Conservation (phyloP, 441 rosid genomes). For the Rhodomyrtus psidioides region DNA sequence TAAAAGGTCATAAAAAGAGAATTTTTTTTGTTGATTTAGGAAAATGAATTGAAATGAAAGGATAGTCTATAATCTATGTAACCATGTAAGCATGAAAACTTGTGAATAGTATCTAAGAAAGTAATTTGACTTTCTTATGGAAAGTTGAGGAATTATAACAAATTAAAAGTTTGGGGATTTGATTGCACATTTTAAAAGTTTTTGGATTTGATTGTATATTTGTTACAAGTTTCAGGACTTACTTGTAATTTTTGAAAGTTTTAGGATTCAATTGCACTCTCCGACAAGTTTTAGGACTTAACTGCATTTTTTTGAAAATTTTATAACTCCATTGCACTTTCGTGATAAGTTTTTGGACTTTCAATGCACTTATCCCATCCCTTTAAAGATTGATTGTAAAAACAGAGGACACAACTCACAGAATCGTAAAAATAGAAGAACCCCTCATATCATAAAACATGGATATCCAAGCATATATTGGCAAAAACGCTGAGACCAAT, state of each 20-base stretch:
- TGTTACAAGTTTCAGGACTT: too few relatives aligned
- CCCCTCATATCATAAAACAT: not conserved
- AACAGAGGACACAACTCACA: not conserved
- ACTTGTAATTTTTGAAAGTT: too few relatives aligned
- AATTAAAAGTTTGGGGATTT: not conserved
- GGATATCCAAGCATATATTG: not conserved
- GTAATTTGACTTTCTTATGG: not conserved
- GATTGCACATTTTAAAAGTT: not conserved
- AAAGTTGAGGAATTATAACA: not conserved
- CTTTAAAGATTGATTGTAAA: not conserved
- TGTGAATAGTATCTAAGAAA: not conserved
- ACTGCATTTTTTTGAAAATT: too few relatives aligned
- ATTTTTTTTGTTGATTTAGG: not conserved
- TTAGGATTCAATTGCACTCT: too few relatives aligned
- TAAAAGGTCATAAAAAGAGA: not conserved
- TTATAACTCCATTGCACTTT: too few relatives aligned
- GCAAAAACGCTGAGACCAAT: not conserved
- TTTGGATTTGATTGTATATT: too few relatives aligned
- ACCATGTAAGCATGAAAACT: not conserved
- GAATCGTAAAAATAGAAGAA: not conserved
- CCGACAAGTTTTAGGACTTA: too few relatives aligned
- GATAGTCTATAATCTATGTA: not conserved
- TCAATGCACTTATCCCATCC: too few relatives aligned
- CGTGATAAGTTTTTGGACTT: too few relatives aligned
- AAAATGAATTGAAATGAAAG: not conserved